Base-by-base conservation (phyloP, 345 rosid species). In the Tarenaya hassleriana region DNA sequence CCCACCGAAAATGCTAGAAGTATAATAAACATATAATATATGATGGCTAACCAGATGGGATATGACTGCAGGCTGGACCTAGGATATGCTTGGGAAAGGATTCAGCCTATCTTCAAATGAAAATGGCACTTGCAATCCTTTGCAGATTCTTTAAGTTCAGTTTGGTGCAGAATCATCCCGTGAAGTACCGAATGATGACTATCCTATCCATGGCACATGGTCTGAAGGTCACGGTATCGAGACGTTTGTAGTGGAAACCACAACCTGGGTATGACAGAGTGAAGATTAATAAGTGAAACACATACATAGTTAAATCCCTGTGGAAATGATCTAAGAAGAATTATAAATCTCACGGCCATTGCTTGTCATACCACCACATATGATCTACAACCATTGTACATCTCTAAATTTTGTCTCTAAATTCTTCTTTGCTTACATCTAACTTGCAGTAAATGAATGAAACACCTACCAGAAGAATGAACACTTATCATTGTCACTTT, bases 101-200 rank as follows among this genome's bases (percentile, higher is more conserved):
- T 80, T 91, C 98, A 4, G 98, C 96, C 41, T 91, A 84, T 68
- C 86, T 87, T 32, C 98, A 91, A 68, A 91, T 87, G 92, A 91
- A 86, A 77, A 84, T 87, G 96, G 74, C 90, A 12, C 68, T 91
- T 47, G 89, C 96, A 27, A 73, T 87, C 34, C 60, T 87, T 55
- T 82, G 95, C 60, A 73, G 98, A 54, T 87, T 82, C 69, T 91
- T 72, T 48, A 73, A 73, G 27, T 91, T 87, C 67, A 72, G 56
- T 55, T 62, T 91, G 78, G 81, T 79, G 48, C 83, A 88, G 7
- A 60, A 75, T 58, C 95, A 91, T 72, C 87, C 74, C 4, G 95
- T 91, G 55, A 73, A 81, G 70, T 87, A 91, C 75, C 69, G 96
- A 62, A 87, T 87, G 96, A 91, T 84, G 95, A 87, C 98, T 2